Base-by-base conservation (phyloP, 345 rosid genomes). In the Pistacia atlantica region DNA sequence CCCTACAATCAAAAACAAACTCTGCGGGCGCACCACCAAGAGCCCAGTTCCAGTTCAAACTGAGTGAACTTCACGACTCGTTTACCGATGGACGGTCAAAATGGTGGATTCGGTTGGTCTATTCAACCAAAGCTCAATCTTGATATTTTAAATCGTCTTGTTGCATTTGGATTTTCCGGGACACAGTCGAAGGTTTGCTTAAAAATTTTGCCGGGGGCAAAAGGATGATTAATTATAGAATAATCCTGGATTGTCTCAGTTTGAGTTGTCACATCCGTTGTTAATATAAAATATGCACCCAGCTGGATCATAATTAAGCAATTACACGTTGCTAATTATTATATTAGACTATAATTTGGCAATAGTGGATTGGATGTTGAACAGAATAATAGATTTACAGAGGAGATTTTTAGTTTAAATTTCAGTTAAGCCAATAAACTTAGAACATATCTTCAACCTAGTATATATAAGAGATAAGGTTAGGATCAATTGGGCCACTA, bases 261-360 rank as follows among this genome's bases (percentile, higher is more conserved):
- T 25, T 63, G 51, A 51, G 62, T 51, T 63, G 77, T 63, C 60
- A 63, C 33, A 35, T 63, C 51, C 62, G 17, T 33, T 31, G 75
- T 72, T 72, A 25, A 1, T 45, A 5, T 59, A 58, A 42, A 25
- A 25, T 25, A 25, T 25, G 25, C 25, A 25, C 25, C 25, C 25
- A 25, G 25, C 25, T 25, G 25, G 25, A 25, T 25, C 25, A 25
- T 25, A 25, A 25, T 25, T 25, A 25, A 25, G 25, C 25, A 25
- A 25, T 25, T 25, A 25, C 25, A 25, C 25, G 25, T 25, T 25
- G 25, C 25, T 25, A 25, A 25, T 25, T 25, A 25, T 25, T 25
- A 25, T 25, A 25, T 25, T 25, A 25, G 25, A 25, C 25, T 25
- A 4, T 56, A 8, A 16, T 8, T 45, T 51, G 38, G 25, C 58